Percentiles rank a stretch among this genome's conserved stretches.
These are phyloP conservation scores for Periconia sp. DNA, from an alignment of 2,329 filamentous ascomycete genomes.

Conservation along the genomic window DNA sequence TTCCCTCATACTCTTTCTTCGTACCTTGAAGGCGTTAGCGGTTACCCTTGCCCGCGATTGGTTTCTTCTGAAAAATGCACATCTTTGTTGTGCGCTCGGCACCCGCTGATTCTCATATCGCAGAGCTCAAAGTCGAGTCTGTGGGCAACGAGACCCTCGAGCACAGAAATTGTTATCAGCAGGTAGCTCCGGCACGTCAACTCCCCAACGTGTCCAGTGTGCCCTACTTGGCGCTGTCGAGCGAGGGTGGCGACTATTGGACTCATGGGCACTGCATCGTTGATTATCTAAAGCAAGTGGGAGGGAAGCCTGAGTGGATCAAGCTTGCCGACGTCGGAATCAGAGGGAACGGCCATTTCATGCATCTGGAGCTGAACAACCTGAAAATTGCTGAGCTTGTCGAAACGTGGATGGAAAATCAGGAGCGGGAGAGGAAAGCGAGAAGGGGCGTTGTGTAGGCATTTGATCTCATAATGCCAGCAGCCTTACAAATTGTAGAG, in stretches of 20 bases:
- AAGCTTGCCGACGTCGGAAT: constrained; percentile 49
- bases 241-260: constrained; percentile 31
- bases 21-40: no score
- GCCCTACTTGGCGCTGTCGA: constrained; percentile 34
- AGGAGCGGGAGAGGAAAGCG: neutral
- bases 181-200: constrained; percentile 19
- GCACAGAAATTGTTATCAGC: constrained; percentile 21
- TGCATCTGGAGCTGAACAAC: constrained; percentile 58
- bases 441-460: no score
- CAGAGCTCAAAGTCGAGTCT: constrained; percentile 9
- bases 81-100: no score
- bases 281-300: constrained; percentile 42
- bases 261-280: constrained; percentile 38
- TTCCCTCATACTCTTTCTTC: neutral
- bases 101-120: neutral
- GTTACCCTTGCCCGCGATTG: no score
- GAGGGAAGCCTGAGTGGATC: constrained; percentile 49
- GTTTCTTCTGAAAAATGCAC: no score
- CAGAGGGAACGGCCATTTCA: constrained; percentile 58
- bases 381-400: constrained; percentile 45
- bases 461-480: no score
- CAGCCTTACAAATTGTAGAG: no score
- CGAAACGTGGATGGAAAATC: constrained; percentile 41
- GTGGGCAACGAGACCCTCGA: constrained; percentile 18
- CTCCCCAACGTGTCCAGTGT: constrained; percentile 27